Evolutionary conservation across 306 rosid genomes (phyloP).

Genomic region (Vicia sativa): DNA sequence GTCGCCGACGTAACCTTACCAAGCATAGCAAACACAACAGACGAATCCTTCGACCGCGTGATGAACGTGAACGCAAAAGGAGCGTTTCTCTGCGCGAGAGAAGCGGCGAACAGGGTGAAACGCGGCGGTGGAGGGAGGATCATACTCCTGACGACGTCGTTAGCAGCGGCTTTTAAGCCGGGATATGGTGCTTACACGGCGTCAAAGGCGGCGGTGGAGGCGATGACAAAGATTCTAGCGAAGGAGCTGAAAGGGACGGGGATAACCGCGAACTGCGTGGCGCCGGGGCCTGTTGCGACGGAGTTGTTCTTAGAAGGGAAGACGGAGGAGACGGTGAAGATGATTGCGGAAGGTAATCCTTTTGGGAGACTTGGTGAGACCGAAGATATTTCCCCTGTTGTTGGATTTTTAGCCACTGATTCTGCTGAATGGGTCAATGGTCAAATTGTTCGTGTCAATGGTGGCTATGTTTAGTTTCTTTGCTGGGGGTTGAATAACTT

Average conservation of each 20-base stretch:
- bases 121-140: slow-evolving; percentile 63
- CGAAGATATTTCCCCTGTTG: slow-evolving; percentile 51
- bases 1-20: slow-evolving; percentile 42
- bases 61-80: slow-evolving; percentile 52
- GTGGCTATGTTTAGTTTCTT: slow-evolving; percentile 44
- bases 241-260: background rate
- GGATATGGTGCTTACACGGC: slow-evolving; percentile 47
- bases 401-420: slow-evolving; percentile 58
- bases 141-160: slow-evolving; percentile 47
- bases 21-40: slow-evolving; percentile 34
- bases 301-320: slow-evolving; percentile 48
- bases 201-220: slow-evolving; percentile 64
- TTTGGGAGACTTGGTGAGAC: slow-evolving; percentile 49
- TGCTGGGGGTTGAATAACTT: no score
- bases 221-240: slow-evolving; percentile 42
- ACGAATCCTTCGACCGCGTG: slow-evolving; percentile 45
- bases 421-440: slow-evolving; percentile 60
- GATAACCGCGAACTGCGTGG: background rate
- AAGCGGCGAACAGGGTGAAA: slow-evolving; percentile 53
- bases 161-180: slow-evolving; percentile 41
- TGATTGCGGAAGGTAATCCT: slow-evolving; percentile 39
- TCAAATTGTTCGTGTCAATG: slow-evolving; percentile 59
- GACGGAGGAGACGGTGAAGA: slow-evolving; percentile 44
- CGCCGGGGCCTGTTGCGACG: slow-evolving; percentile 23
- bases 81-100: slow-evolving; percentile 53